Evolutionary conservation across 495 filamentous ascomycete genomes (phyloP).

Genomic region (Barbatosphaeria neglecta): DNA sequence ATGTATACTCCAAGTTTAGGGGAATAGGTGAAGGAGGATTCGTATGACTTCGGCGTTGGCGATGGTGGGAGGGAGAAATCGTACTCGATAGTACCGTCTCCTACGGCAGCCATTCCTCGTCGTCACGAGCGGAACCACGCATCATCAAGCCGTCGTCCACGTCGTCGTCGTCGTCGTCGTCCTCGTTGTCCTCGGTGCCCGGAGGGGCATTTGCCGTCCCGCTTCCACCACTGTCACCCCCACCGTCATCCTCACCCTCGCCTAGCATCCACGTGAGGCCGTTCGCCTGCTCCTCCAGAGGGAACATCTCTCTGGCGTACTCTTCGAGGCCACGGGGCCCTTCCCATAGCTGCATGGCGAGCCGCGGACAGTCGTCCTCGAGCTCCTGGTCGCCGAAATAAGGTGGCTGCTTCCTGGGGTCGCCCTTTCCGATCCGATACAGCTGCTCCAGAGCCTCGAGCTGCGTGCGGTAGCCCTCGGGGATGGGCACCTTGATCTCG

Average conservation of each 20-base stretch:
- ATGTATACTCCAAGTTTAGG: too few relatives aligned
- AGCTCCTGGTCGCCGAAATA: slow-evolving; percentile 42
- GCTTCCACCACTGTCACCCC: slow-evolving; percentile 6
- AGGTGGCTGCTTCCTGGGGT: slow-evolving; percentile 38
- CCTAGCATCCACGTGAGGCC: slow-evolving; percentile 80
- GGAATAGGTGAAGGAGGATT: not conserved
- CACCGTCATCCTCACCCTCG: slow-evolving; percentile 20
- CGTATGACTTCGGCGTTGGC: too few relatives aligned
- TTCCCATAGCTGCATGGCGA: slow-evolving; percentile 75
- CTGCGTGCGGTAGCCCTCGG: slow-evolving; percentile 81
- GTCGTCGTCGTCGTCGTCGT: slow-evolving; percentile 11
- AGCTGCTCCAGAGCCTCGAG: slow-evolving; percentile 61
- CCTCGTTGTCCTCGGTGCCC: slow-evolving; percentile 9
- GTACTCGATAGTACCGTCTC: not conserved
- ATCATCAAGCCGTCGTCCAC: slow-evolving; percentile 37
- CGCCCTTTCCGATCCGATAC: slow-evolving; percentile 45
- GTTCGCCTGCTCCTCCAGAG: slow-evolving; percentile 86
- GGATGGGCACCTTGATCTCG: slow-evolving; percentile 79
- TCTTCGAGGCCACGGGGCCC: slow-evolving; percentile 86
- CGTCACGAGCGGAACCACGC: slow-evolving; percentile 35
- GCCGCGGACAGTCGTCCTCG: slow-evolving; percentile 51
- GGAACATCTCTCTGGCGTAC: slow-evolving; percentile 91
- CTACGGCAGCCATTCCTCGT: slow-evolving; percentile 39
- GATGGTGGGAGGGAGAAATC: too few relatives aligned
- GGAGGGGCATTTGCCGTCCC: not conserved